A percentile compares a stretch with the other conserved stretches of the same genome.
These are phyloP conservation scores for Trichoderma atroviride DNA, from an alignment of 2,329 filamentous ascomycete genomes.

Conservation along the genomic window DNA sequence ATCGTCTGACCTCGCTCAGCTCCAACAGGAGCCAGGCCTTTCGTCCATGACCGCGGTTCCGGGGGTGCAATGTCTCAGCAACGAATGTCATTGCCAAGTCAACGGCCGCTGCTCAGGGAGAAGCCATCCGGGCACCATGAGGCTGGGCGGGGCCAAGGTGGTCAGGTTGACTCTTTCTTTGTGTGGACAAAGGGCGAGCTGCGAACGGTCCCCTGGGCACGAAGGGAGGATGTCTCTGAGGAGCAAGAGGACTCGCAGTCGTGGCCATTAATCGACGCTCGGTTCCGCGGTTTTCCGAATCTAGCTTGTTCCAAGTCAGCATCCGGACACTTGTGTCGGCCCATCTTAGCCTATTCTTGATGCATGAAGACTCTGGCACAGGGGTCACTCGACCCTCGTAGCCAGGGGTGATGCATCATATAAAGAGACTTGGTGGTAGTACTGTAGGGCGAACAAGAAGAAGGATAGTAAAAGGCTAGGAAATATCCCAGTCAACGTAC, in stretches of 20 bases:
- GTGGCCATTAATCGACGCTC: neutral
- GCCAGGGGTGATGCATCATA: neutral
- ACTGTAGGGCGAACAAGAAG: neutral
- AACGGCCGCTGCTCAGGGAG: conserved; percentile 27
- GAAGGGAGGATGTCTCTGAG: conserved; percentile 12
- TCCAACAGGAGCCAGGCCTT: neutral
- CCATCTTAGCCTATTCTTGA: neutral
- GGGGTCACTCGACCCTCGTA: conserved; percentile 16
- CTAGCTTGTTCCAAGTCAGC: neutral
- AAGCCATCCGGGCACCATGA: conserved; percentile 12
- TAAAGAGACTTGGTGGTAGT: neutral
- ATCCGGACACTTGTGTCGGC: neutral
- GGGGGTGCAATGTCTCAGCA: conserved; percentile 29
- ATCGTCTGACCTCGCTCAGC: neutral
- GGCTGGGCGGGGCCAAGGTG: neutral
- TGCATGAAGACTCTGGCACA: neutral
- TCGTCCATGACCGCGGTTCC: neutral
- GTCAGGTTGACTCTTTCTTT: neutral
- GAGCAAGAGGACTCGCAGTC: neutral
- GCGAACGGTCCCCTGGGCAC: neutral
- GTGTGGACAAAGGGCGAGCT: conserved; percentile 7
- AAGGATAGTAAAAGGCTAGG: neutral
- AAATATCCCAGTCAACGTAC: neutral
- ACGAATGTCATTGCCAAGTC: conserved; percentile 35
- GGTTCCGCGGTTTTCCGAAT: neutral